Conservation (phyloP, 2,329 filamentous ascomycete genomes). For the Truncatella angustata region DNA sequence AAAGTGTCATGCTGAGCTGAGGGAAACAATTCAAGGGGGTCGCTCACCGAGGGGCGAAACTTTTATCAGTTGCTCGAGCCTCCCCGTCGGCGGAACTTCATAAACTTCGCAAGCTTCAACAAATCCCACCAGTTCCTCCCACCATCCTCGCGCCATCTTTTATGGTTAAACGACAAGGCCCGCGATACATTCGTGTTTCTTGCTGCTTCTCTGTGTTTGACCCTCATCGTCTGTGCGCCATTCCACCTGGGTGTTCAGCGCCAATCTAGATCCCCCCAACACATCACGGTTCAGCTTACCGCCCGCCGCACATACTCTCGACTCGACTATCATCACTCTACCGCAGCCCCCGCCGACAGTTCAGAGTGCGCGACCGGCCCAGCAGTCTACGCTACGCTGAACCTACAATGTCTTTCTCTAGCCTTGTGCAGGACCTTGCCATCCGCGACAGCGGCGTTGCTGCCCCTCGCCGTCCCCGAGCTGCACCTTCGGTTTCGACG, state of each 20-base stretch:
- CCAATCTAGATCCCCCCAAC: no score
- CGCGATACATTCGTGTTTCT: background rate
- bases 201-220: background rate
- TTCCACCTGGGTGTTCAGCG: background rate
- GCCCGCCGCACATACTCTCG: no score
- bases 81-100: no score
- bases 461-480: slow-evolving; percentile 44
- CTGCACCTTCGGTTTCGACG: slow-evolving; percentile 49
- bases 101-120: background rate
- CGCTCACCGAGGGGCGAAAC: slow-evolving; percentile 1
- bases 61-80: background rate
- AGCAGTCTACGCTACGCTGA: background rate
- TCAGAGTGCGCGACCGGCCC: no score
- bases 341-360: no score
- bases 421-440: slow-evolving; percentile 63
- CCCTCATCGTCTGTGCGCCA: background rate
- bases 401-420: slow-evolving; percentile 62
- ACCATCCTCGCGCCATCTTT: no score
- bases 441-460: slow-evolving; percentile 51
- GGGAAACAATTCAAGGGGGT: background rate
- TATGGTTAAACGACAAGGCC: background rate
- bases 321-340: no score
- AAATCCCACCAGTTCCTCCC: background rate
- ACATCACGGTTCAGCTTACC: no score
- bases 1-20: background rate